Conservation (phyloP, 2,329 filamentous ascomycete genomes). For the Verticillium isaacii region DNA sequence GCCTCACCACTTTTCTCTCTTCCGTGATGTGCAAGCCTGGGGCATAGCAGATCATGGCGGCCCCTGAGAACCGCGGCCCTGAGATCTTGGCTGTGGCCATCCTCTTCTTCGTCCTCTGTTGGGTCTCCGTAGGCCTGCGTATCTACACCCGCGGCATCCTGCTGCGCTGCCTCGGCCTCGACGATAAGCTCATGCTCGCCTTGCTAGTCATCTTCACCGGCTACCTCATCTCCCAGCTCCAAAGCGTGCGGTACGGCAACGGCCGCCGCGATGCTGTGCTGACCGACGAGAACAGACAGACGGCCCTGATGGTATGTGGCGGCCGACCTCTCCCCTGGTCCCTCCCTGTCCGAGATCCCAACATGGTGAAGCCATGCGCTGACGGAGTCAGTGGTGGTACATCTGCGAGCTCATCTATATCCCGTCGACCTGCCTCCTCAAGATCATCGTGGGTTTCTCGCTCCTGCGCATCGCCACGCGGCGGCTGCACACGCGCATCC, state of each 20-base stretch:
- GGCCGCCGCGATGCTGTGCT: constrained; percentile 18
- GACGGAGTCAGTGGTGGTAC: constrained; percentile 27
- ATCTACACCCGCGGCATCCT: constrained; percentile 26
- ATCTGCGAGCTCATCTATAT: constrained; percentile 37
- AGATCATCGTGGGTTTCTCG: constrained; percentile 37
- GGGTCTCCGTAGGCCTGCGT: constrained; percentile 22
- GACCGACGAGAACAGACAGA: constrained; percentile 11
- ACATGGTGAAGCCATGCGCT: background rate
- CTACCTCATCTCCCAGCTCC: constrained; percentile 17
- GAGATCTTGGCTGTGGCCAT: constrained; percentile 20
- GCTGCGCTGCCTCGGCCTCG: constrained; percentile 23
- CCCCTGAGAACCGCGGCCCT: constrained; percentile 14
- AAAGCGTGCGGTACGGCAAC: constrained; percentile 21
- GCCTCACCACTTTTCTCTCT: background rate
- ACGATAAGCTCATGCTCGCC: constrained; percentile 27
- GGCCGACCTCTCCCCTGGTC: too few species aligned
- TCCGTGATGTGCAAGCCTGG: background rate
- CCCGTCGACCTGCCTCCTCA: constrained; percentile 23
- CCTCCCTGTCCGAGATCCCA: too few species aligned
- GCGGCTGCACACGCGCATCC: constrained; percentile 25
- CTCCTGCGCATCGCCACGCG: constrained; percentile 34
- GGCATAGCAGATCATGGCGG: background rate
- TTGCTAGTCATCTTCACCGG: constrained; percentile 22
- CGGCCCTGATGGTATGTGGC: constrained; percentile 23
- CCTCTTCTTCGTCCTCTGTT: constrained; percentile 28